These are phyloP conservation scores for Cymodocea nodosa DNA, from an alignment of 116 monocot genomes.

Conservation along the genomic window DNA sequence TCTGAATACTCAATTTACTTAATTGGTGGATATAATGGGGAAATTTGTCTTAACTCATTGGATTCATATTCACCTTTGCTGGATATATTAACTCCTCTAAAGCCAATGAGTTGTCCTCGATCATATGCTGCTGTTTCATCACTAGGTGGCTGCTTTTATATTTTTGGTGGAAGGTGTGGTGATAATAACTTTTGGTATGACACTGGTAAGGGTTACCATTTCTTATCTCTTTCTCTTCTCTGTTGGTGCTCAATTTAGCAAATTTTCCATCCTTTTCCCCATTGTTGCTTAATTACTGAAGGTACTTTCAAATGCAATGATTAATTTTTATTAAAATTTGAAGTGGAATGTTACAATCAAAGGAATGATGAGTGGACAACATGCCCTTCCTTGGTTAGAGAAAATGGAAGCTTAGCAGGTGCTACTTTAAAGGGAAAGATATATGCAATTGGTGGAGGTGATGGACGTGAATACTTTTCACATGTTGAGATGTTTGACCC, in stretches of 20 bases:
- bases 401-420: constrained; percentile 60
- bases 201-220: constrained; percentile 30
- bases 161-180: constrained; percentile 68
- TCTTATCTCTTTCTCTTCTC: neutral
- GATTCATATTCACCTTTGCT: constrained; percentile 52
- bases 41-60: constrained; percentile 44
- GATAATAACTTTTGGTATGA: constrained; percentile 28
- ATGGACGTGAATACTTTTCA: constrained; percentile 36
- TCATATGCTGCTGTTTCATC: constrained; percentile 53
- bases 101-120: constrained; percentile 47
- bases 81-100: constrained; percentile 38
- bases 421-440: constrained; percentile 49
- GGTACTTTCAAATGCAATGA: too few relatives aligned
- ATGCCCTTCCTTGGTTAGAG: constrained; percentile 33
- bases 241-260: too few relatives aligned
- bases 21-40: constrained; percentile 62
- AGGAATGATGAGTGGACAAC: constrained; percentile 34
- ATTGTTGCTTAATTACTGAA: too few relatives aligned
- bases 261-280: neutral
- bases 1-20: constrained; percentile 44
- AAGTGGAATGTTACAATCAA: constrained; percentile 68
- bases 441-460: constrained; percentile 84
- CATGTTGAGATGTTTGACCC: constrained; percentile 90
- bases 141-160: constrained; percentile 41
- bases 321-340: constrained; percentile 1